phyloP scores from a whole-genome alignment of 176 grass and related monocot species.

The Oryza glaberrima region DNA sequence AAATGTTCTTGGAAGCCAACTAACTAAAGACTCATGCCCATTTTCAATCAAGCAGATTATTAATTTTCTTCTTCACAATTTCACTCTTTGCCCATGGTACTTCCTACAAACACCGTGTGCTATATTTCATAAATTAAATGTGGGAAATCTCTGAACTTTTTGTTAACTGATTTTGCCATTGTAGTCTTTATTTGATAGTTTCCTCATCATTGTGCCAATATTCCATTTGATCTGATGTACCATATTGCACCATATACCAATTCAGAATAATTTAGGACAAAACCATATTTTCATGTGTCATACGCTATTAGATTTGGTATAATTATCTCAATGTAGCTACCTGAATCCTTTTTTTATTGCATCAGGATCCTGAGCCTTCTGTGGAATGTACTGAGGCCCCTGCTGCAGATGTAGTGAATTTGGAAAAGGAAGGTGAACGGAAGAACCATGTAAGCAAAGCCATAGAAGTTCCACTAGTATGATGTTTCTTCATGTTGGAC shows the following conservation, averaged over 20 bases:
- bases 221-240: slow-evolving; percentile 25
- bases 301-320: neutral
- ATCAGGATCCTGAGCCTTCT: slow-evolving; percentile 36
- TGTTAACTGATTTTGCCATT: neutral
- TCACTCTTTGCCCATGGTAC: slow-evolving; percentile 16
- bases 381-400: slow-evolving; percentile 22
- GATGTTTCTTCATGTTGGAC: slow-evolving; percentile 32
- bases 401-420: slow-evolving; percentile 23
- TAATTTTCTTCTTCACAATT: slow-evolving; percentile 7
- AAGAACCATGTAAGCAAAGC: slow-evolving; percentile 36
- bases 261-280: slow-evolving; percentile 1
- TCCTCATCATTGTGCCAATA: neutral
- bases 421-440: slow-evolving; percentile 47
- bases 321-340: slow-evolving; percentile 21
- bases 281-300: slow-evolving; percentile 19
- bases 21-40: neutral
- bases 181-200: neutral
- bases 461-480: slow-evolving; percentile 40
- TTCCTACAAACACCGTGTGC: neutral
- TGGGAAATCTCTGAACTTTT: slow-evolving; percentile 1
- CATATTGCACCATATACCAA: neutral
- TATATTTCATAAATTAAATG: neutral
- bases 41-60: neutral
- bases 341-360: slow-evolving; percentile 18
- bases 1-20: slow-evolving; percentile 4